These are phyloP conservation scores for Cynanchum wilfordii DNA, from an alignment of 257 asterid species.

Conservation along the genomic window DNA sequence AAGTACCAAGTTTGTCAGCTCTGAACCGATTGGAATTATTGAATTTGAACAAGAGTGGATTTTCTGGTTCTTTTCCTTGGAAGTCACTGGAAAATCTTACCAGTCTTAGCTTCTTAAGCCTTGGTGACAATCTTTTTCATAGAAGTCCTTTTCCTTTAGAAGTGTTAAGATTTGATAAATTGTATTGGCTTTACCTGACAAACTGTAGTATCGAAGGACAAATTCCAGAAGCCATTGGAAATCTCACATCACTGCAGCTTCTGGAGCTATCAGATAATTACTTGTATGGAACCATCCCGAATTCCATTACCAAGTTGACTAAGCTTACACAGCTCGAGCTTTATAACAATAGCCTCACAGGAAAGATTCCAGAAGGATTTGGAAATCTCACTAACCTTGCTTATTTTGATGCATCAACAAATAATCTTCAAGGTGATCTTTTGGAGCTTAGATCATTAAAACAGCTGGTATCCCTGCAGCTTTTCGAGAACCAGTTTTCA, in stretches of 20 bases:
- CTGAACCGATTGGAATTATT: slow-evolving; percentile 25
- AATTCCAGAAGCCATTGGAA: slow-evolving; percentile 41
- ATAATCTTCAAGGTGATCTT: slow-evolving; percentile 35
- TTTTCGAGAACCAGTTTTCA: slow-evolving; percentile 34
- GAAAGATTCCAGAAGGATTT: slow-evolving; percentile 33
- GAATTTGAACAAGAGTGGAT: slow-evolving; percentile 28
- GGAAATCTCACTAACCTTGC: slow-evolving; percentile 32
- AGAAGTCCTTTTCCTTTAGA: slow-evolving; percentile 33
- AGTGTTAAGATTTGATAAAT: slow-evolving; percentile 29
- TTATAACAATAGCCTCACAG: slow-evolving; percentile 30
- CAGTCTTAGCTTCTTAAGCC: slow-evolving; percentile 28
- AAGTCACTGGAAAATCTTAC: slow-evolving; percentile 34
- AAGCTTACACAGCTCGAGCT: slow-evolving; percentile 38
- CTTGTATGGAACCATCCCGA: slow-evolving; percentile 33
- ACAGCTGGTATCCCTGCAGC: slow-evolving; percentile 30
- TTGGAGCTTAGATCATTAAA: slow-evolving; percentile 31
- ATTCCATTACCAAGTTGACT: slow-evolving; percentile 29
- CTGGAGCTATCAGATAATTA: slow-evolving; percentile 35
- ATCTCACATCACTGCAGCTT: slow-evolving; percentile 37
- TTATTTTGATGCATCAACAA: slow-evolving; percentile 29
- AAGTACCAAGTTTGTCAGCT: slow-evolving; percentile 31
- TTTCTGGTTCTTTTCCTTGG: slow-evolving; percentile 43
- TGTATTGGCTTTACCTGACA: slow-evolving; percentile 36
- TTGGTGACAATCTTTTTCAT: slow-evolving; percentile 35
- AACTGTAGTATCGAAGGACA: slow-evolving; percentile 35